Evolutionary conservation across 306 rosid species (phyloP), one percentile per base, ranked within the genome.

Genomic region (Myrica gale): DNA sequence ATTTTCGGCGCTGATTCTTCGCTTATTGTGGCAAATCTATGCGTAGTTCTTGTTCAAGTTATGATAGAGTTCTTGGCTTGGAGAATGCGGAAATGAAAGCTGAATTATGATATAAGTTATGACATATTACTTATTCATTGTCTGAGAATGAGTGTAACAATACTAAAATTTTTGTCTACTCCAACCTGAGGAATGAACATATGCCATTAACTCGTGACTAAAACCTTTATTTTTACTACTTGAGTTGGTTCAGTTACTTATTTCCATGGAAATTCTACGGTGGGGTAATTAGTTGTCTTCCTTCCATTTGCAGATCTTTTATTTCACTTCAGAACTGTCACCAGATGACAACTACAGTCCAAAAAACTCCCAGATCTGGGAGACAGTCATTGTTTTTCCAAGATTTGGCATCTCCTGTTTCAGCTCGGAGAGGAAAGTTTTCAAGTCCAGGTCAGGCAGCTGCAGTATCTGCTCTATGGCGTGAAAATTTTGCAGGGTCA

Each of bases 361-460:
- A 85, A 66, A 92, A 85, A 84, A 96, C 98, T 74, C 92, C 98
- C 39, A 90, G 84, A 47, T 88, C 96, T 5, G 88, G 93, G 68
- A 85, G 96, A 47, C 93, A 88, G 73, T 90, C 99, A 32, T 84
- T 96, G 76, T 96, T 96, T 78, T 90, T 87, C 77, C 98, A 90
- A 85, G 98, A 96, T 88, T 77, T 96, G 85, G 96, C 98, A 76
- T 89, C 98, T 42, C 99, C 99, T 17, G 71, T 92, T 69, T 88
- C 97, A 11, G n/a, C 92, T 46, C 83, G 89, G 21, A 88, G 88
- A 82, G 97, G 91, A 23, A 96, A 86, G 67, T 79, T 87, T 84
- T 87, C 97, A 7, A 96, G 89, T 75, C 89, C 98, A 0, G 97
- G 97, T 23, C 99, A 92, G 82, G 90, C 91, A 56, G 96, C 91